phyloP scores from a whole-genome alignment of 306 rosid genomes.

The Macrotyloma uniflorum region DNA sequence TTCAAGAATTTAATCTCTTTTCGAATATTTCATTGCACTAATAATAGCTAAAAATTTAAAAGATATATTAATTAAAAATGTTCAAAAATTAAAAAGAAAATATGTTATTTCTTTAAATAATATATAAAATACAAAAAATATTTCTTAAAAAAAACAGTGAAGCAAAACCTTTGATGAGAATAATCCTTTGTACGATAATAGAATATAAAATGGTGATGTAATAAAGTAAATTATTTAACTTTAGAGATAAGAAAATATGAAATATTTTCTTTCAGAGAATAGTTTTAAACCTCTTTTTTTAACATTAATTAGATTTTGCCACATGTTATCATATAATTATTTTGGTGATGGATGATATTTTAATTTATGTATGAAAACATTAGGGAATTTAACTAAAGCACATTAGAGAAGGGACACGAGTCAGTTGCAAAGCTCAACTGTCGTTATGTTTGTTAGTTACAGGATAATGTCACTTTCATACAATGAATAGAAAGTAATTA shows the following conservation, averaged over 20 bases:
- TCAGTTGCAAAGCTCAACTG: slow-evolving; percentile 1
- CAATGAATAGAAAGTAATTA: slow-evolving; percentile 8
- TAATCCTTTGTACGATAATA: not conserved
- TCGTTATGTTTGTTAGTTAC: not conserved
- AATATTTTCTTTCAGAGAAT: no score
- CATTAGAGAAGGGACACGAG: not conserved
- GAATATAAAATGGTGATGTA: no score
- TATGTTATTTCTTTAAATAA: not conserved
- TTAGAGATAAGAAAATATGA: no score
- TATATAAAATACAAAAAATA: not conserved
- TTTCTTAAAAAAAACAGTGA: not conserved
- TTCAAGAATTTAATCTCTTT: not conserved
- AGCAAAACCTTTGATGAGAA: not conserved
- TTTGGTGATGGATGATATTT: not conserved
- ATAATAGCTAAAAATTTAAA: not conserved
- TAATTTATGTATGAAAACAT: not conserved
- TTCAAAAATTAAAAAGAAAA: not conserved
- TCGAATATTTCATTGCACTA: not conserved
- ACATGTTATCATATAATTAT: no score
- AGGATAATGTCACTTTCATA: slow-evolving; percentile 9
- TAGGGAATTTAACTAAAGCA: not conserved
- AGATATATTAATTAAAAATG: not conserved
- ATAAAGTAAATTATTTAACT: no score
- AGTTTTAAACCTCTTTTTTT: no score
- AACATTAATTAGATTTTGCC: no score